phyloP scores from a whole-genome alignment of 83 land plant species.

The Diphasiastrum complanatum region DNA sequence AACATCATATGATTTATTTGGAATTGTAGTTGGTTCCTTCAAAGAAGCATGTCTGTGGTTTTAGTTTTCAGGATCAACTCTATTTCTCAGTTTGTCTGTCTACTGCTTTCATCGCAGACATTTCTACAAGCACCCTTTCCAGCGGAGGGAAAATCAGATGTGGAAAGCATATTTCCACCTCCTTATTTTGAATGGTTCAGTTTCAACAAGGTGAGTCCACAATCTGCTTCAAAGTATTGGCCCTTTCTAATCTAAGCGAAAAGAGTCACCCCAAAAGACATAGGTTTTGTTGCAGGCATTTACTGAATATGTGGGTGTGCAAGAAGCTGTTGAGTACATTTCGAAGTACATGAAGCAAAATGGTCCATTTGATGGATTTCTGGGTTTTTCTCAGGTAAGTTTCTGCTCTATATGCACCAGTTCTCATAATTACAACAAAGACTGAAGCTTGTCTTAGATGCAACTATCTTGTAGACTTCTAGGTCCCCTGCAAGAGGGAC shows the following conservation, averaged over 20 bases:
- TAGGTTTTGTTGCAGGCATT: background rate
- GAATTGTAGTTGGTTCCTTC: too few relatives aligned
- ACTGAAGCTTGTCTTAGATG: too few relatives aligned
- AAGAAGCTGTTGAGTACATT: background rate
- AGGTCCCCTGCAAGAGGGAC: too few relatives aligned
- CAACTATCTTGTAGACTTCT: too few relatives aligned
- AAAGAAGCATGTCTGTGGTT: too few relatives aligned
- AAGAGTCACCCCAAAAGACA: background rate
- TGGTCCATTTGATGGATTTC: conserved; percentile 1
- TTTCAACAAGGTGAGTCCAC: too few relatives aligned
- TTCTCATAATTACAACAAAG: too few relatives aligned
- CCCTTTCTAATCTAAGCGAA: background rate
- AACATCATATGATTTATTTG: too few relatives aligned
- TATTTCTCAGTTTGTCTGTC: background rate
- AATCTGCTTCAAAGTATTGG: background rate
- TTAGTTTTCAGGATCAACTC: background rate
- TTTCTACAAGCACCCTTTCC: background rate
- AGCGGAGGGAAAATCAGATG: background rate
- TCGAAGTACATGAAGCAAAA: background rate
- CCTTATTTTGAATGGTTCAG: background rate
- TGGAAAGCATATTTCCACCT: background rate
- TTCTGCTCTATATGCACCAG: background rate
- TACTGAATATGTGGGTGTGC: background rate
- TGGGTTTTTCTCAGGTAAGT: background rate
- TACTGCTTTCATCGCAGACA: background rate